These are phyloP conservation scores for Neofusicoccum sp. DNA, from an alignment of 2,329 filamentous ascomycete genomes.

Conservation along the genomic window DNA sequence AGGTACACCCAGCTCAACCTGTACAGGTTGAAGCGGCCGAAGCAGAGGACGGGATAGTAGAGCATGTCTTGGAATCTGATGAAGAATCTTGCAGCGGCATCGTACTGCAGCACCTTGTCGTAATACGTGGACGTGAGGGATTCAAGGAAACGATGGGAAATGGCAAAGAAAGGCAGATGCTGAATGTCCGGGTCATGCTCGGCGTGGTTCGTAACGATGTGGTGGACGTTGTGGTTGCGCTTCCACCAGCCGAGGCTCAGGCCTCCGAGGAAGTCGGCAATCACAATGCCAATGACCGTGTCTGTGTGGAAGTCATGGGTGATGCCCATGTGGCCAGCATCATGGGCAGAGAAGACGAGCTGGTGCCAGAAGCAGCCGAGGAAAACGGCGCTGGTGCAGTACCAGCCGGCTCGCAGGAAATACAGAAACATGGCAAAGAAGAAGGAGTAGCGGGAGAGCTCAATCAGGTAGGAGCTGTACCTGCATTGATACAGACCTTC, in stretches of 20 bases:
- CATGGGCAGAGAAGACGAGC: conserved; percentile 88
- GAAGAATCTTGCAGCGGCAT: conserved; percentile 58
- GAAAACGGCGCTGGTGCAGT: conserved; percentile 65
- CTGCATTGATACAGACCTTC: conserved; percentile 82
- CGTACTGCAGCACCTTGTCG: conserved; percentile 63
- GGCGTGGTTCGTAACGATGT: conserved; percentile 91
- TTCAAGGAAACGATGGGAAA: conserved; percentile 63
- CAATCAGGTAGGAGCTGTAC: conserved; percentile 74
- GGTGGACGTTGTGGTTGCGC: conserved; percentile 90
- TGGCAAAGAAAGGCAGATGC: conserved; percentile 68
- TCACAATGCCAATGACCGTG: conserved; percentile 80
- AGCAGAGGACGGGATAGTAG: conserved; percentile 66
- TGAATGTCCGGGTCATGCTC: conserved; percentile 96
- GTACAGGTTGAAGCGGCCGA: conserved; percentile 73
- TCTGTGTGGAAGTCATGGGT: conserved; percentile 86
- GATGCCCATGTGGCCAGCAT: conserved; percentile 96
- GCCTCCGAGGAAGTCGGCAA: conserved; percentile 86
- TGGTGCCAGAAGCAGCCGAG: conserved; percentile 92
- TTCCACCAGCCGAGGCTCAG: conserved; percentile 98
- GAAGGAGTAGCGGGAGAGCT: conserved; percentile 68
- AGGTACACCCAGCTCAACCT: conserved; percentile 66
- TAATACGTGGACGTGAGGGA: conserved; percentile 66
- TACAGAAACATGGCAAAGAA: conserved; percentile 63
- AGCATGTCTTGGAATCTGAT: conserved; percentile 63
- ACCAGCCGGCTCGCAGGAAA: conserved; percentile 43